Percentiles rank a stretch among this genome's conserved stretches.
These are phyloP conservation scores for Leccinum subgranulosum DNA, from an alignment of 768 basidiomycete species.

Conservation along the genomic window DNA sequence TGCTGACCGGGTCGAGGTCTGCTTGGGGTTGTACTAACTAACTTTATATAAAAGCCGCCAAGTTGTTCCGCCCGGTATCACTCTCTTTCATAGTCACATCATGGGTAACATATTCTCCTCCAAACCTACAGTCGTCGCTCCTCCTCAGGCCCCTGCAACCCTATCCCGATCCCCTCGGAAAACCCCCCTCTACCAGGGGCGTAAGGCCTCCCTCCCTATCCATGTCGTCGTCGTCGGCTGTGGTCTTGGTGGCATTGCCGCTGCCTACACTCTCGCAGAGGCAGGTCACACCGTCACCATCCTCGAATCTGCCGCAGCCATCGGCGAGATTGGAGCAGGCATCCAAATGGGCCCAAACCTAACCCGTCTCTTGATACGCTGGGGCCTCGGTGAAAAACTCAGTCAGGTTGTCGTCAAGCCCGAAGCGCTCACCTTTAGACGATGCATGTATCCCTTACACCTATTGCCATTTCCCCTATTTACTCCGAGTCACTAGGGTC, in stretches of 20 bases:
- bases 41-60: too few species aligned
- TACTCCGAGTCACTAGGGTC: conserved; percentile 13
- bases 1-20: not conserved
- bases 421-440: conserved; percentile 36
- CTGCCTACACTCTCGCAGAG: conserved; percentile 43
- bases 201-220: conserved; percentile 25
- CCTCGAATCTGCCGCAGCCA: conserved; percentile 38
- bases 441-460: conserved; percentile 44
- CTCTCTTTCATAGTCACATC: not conserved
- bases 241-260: conserved; percentile 48
- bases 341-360: conserved; percentile 47
- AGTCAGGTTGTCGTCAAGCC: conserved; percentile 38
- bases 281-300: conserved; percentile 49
- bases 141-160: not conserved
- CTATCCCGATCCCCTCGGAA: not conserved
- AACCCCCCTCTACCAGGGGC: conserved; percentile 19
- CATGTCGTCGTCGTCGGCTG: conserved; percentile 46
- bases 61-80: not conserved
- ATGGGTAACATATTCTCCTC: not conserved
- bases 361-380: conserved; percentile 44
- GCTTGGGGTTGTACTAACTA: not conserved
- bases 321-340: conserved; percentile 50
- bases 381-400: conserved; percentile 46
- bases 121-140: not conserved
- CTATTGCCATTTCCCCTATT: not conserved